Conservation (phyloP, 2,329 filamentous ascomycete genomes). For the Teratosphaeria epicoccoides region DNA sequence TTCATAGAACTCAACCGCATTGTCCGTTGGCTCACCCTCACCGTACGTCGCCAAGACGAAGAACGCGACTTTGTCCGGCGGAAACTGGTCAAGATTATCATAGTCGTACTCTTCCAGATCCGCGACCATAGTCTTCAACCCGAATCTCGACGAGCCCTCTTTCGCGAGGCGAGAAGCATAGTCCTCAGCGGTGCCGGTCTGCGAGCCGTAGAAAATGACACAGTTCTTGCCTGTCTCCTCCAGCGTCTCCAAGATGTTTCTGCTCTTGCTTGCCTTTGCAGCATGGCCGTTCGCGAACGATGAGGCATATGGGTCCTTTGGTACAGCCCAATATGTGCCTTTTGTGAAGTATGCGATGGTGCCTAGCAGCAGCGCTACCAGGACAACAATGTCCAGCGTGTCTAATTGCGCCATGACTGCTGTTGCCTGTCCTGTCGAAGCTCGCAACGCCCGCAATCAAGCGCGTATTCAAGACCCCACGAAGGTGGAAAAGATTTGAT, state of each 20-base stretch:
- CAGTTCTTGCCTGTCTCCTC: constrained; percentile 94
- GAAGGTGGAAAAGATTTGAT: background rate
- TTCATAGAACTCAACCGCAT: constrained; percentile 98
- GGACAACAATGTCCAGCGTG: constrained; percentile 87
- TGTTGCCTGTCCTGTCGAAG: background rate
- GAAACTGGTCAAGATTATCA: constrained; percentile 81
- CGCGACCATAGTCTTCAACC: constrained; percentile 94
- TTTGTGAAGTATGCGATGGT: constrained; percentile 97
- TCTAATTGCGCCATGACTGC: constrained; percentile 84
- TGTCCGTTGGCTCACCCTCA: constrained; percentile 96
- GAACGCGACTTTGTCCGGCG: constrained; percentile 82
- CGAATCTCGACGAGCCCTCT: constrained; percentile 92
- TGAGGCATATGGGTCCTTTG: constrained; percentile 78
- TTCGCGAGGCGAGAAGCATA: constrained; percentile 94
- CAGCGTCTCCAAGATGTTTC: constrained; percentile 92
- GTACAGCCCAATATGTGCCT: constrained; percentile 81
- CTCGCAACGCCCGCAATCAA: background rate
- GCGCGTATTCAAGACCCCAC: background rate
- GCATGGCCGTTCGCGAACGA: constrained; percentile 57
- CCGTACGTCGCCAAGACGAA: constrained; percentile 97
- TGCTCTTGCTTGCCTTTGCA: constrained; percentile 69
- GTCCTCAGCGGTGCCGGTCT: constrained; percentile 96
- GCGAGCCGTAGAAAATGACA: constrained; percentile 95
- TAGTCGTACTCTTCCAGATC: constrained; percentile 97
- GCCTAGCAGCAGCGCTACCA: constrained; percentile 71